Conservation (phyloP, 805 yeast genomes). For the Saturnispora serradocipensis region DNA sequence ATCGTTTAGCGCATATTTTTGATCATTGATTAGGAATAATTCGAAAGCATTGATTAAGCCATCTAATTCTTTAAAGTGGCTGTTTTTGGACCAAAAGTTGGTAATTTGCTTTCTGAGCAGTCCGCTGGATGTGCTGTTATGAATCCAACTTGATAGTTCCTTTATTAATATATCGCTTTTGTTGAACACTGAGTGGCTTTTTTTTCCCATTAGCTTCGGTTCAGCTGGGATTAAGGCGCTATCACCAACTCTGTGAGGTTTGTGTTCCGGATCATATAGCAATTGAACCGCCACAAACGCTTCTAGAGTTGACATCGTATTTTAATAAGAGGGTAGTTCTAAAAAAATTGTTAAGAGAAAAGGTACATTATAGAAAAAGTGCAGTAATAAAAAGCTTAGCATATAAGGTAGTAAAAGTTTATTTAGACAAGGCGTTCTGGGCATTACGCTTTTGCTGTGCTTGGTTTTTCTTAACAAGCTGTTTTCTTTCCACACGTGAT, state of each 20-base stretch:
- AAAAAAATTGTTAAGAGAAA: neutral
- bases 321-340: neutral
- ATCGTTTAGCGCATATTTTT: neutral
- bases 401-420: neutral
- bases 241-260: constrained; percentile 16
- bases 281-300: constrained; percentile 15
- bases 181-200: constrained; percentile 18
- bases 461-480: constrained; percentile 73
- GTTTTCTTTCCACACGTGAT: constrained; percentile 74
- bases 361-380: neutral
- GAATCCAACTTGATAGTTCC: constrained; percentile 15
- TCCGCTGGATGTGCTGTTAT: constrained; percentile 10
- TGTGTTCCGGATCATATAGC: constrained; percentile 17
- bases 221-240: constrained; percentile 14
- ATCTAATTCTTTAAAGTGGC: neutral
- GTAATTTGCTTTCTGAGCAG: neutral
- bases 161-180: constrained; percentile 18
- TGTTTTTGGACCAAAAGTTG: neutral
- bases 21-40: neutral
- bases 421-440: constrained; percentile 2
- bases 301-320: neutral
- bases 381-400: neutral
- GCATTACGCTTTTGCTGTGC: constrained; percentile 73
- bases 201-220: constrained; percentile 16
- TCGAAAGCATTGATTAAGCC: neutral